Base-by-base conservation (phyloP, 2,329 filamentous ascomycete genomes). In the Diaporthe helianthi region DNA sequence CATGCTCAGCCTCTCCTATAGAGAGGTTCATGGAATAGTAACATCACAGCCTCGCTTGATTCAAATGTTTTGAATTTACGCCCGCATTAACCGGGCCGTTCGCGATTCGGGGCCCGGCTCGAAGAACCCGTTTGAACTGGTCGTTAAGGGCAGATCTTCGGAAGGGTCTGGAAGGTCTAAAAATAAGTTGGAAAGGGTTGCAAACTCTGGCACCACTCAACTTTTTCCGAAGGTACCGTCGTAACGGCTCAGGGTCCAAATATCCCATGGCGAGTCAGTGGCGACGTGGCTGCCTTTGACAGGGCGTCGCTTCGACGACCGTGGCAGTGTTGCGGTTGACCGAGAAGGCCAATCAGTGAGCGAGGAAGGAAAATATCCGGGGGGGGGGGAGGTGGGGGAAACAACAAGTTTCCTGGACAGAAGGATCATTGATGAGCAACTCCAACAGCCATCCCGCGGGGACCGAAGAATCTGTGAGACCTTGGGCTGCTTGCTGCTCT, bases 201-300 rank as follows among this genome's bases (percentile, higher is more conserved):
- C n/a, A n/a, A n/a, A n/a, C n/a, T 7, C 3, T 19, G 1, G 1
- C 2, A 4, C 15, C 29, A 33, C 31, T 15, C n/a, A n/a, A n/a
- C n/a, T n/a, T n/a, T n/a, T n/a, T n/a, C 9, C 10, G 29, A 19
- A 22, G 3, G 4, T 26, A 5, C 12, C 7, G 4, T 19, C 29
- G n/a, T n/a, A n/a, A n/a, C n/a, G 19, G 41, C 8, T 22, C 41
- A 63, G 44, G n/a, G n/a, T n/a, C n/a, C n/a, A n/a, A n/a, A n/a
- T 13, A 17, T 61, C 26, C 26, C 17, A 24, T 6, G 15, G 26
- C 55, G 41, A 61, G 55, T 61, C 26, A 22, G 26, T 47, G 17
- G 6, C 26, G 29, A 63, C 44, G 58, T 36, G 58, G 41, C 44
- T 33, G 7, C 7, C n/a, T 36, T 24, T 49, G 19, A 47, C 12